These are phyloP conservation scores for Actinomortierella ambigua DNA, from an alignment of 371 early-diverging fungal genomes.

Conservation along the genomic window DNA sequence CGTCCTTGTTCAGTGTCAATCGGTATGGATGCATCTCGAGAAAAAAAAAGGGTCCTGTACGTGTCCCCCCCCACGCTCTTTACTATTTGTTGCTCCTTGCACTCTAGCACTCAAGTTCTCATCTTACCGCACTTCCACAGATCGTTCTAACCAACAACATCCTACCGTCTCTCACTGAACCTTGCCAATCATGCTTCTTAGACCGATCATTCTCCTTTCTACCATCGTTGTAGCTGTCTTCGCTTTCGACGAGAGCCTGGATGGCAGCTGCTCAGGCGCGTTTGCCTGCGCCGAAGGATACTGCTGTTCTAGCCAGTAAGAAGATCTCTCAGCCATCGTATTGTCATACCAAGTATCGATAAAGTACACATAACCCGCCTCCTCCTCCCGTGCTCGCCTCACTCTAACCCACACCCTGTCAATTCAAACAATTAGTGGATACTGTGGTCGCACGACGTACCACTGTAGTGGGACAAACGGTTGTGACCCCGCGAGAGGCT, in stretches of 20 bases:
- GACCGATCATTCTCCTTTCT: slow-evolving; percentile 9
- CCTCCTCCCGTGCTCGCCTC: background rate
- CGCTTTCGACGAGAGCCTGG: slow-evolving; percentile 18
- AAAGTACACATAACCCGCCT: background rate
- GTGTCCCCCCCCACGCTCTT: too few species aligned
- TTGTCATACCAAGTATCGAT: too few species aligned
- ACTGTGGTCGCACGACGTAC: slow-evolving; percentile 28
- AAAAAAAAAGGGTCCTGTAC: too few species aligned
- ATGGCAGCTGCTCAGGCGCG: slow-evolving; percentile 14
- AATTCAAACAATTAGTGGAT: slow-evolving; percentile 12
- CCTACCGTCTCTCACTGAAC: too few species aligned
- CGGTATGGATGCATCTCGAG: too few species aligned
- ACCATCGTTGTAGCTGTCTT: slow-evolving; percentile 12
- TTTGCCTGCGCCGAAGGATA: slow-evolving; percentile 25
- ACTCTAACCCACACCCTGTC: background rate
- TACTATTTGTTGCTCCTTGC: too few species aligned
- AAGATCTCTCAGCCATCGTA: background rate
- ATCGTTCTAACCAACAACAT: too few species aligned
- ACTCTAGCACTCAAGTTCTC: too few species aligned
- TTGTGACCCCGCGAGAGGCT: slow-evolving; percentile 27
- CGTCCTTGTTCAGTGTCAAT: too few species aligned
- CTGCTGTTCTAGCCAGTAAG: slow-evolving; percentile 39
- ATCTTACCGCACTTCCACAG: too few species aligned
- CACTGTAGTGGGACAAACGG: slow-evolving; percentile 28
- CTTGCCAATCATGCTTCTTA: too few species aligned